Evolutionary conservation across 805 yeast genomes (phyloP).

Genomic region (Aciculoconidium aculeatum): DNA sequence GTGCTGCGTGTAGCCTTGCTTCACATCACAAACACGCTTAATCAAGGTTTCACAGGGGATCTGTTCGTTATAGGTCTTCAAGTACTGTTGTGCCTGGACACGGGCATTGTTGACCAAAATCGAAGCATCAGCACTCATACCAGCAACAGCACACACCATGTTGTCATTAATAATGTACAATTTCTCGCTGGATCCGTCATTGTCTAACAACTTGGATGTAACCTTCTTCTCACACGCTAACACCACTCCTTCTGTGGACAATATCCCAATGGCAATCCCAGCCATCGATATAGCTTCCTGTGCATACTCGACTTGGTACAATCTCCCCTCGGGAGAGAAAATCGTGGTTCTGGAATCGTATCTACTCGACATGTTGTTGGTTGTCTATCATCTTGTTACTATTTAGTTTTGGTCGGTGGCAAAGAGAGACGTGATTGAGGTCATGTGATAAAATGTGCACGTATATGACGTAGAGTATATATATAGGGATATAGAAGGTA

Average conservation of each 20-base stretch:
- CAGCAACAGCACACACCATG: conserved; percentile 93
- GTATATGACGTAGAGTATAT: no score
- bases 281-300: conserved; percentile 84
- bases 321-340: conserved; percentile 97
- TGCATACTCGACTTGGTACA: conserved; percentile 96
- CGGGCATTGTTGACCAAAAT: conserved; percentile 87
- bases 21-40: conserved; percentile 82
- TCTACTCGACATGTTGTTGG: conserved; percentile 70
- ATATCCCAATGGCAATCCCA: conserved; percentile 75
- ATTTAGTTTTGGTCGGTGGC: conserved; percentile 6
- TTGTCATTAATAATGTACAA: conserved; percentile 79
- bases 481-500: no score
- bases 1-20: conserved; percentile 97
- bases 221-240: conserved; percentile 96
- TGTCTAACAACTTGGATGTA: conserved; percentile 86
- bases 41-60: conserved; percentile 92
- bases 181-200: conserved; percentile 90
- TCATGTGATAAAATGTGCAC: no score
- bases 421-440: no score
- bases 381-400: conserved; percentile 1
- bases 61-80: conserved; percentile 83
- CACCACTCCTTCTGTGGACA: conserved; percentile 82
- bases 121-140: conserved; percentile 95
- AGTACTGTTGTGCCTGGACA: conserved; percentile 72
- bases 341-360: conserved; percentile 99